Evolutionary conservation across 73 alveolate genomes (phyloP).

Genomic region (Paramecium pentaurelia): DNA sequence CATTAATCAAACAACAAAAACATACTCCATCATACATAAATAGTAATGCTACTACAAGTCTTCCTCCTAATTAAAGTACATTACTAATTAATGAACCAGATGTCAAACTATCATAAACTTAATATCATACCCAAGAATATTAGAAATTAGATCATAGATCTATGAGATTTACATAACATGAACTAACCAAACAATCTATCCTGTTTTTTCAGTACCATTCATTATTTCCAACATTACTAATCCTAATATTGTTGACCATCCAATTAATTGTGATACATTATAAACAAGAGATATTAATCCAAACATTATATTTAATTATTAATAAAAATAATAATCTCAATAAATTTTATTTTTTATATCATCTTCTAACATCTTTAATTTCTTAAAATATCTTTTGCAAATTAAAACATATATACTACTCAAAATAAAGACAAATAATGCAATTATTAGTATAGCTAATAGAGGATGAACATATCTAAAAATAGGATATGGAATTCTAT

Average conservation of each 20-base stretch:
- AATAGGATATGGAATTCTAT: neutral
- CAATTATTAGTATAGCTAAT: neutral
- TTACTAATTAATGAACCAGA: constrained; percentile 1
- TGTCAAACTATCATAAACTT: neutral
- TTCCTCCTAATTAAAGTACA: neutral
- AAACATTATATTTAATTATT: neutral
- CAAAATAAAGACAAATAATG: neutral
- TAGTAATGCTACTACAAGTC: neutral
- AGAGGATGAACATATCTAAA: neutral
- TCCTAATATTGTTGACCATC: neutral
- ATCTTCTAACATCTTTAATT: neutral
- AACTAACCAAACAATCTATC: neutral
- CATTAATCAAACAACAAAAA: constrained; percentile 25
- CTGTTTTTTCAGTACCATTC: neutral
- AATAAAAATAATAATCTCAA: neutral
- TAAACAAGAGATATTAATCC: neutral
- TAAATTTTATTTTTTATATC: neutral
- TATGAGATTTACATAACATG: neutral
- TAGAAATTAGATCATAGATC: neutral
- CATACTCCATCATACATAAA: neutral
- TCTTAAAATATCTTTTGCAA: neutral
- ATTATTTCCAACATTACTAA: neutral
- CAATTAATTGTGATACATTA: neutral
- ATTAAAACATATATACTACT: neutral
- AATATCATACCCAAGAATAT: neutral